A percentile compares a stretch with the other conserved stretches of the same genome.
Conservation (phyloP, 2,329 filamentous ascomycete species). For the Ustulina deusta region DNA sequence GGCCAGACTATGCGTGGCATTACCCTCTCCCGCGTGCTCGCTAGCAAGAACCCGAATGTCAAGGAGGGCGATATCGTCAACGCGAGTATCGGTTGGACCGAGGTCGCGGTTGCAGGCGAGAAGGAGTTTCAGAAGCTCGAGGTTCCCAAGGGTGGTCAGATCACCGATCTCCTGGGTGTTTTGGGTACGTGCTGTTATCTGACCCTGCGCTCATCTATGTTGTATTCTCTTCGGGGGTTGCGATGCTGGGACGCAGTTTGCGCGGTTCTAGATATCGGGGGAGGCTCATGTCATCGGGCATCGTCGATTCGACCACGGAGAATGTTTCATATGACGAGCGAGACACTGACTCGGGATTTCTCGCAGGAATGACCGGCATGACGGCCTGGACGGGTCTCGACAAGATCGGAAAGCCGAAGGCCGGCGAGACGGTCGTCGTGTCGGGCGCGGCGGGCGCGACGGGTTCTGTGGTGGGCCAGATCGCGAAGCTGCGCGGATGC, state of each 20-base stretch:
- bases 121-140: slow-evolving; percentile 60
- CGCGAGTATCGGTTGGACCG: slow-evolving; percentile 71
- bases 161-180: slow-evolving; percentile 71
- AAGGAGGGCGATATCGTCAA: slow-evolving; percentile 69
- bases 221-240: background rate
- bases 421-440: slow-evolving; percentile 80
- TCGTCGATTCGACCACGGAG: background rate
- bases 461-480: slow-evolving; percentile 80
- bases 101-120: slow-evolving; percentile 70
- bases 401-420: slow-evolving; percentile 74
- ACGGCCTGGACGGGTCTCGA: slow-evolving; percentile 82
- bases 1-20: slow-evolving; percentile 76
- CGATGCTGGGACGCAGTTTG: background rate
- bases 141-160: slow-evolving; percentile 56
- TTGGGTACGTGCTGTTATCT: slow-evolving; percentile 55
- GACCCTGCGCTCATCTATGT: background rate
- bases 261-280: background rate
- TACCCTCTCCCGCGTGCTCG: slow-evolving; percentile 71
- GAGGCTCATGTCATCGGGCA: no score
- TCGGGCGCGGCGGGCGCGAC: slow-evolving; percentile 83
- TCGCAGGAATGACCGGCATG: slow-evolving; percentile 70
- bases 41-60: slow-evolving; percentile 66
- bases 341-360: slow-evolving; percentile 17
- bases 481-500: slow-evolving; percentile 77
- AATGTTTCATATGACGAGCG: background rate